These are phyloP conservation scores for Emmonsia crescens DNA, from an alignment of 2,329 filamentous ascomycete species.

Conservation along the genomic window DNA sequence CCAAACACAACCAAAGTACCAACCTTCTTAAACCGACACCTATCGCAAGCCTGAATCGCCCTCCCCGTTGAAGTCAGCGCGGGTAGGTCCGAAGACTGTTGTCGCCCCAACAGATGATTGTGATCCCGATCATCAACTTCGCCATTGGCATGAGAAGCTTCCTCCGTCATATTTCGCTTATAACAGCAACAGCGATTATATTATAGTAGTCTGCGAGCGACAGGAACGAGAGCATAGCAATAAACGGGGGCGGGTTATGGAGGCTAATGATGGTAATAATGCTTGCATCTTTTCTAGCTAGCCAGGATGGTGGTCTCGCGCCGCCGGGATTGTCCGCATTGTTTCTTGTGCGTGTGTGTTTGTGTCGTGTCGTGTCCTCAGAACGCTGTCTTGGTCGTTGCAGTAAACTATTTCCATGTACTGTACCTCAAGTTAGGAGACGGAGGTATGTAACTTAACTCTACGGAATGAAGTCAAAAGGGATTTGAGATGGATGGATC, in stretches of 20 bases:
- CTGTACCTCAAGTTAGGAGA: background rate
- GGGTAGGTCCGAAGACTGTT: background rate
- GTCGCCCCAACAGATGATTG: background rate
- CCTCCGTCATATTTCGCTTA: background rate
- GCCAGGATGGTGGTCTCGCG: background rate
- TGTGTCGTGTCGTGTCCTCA: too few species aligned
- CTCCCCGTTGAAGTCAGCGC: constrained; percentile 9
- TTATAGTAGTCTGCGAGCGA: background rate
- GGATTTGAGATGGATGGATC: too few species aligned
- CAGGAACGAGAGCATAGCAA: background rate
- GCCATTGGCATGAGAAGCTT: background rate
- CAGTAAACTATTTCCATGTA: too few species aligned
- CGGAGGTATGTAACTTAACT: background rate
- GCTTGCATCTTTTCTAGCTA: background rate
- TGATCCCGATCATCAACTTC: background rate
- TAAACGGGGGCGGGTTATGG: background rate
- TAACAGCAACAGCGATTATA: background rate
- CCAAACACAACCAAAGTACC: too few species aligned
- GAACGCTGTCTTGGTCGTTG: too few species aligned
- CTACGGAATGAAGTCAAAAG: background rate
- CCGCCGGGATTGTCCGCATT: background rate
- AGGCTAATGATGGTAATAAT: background rate
- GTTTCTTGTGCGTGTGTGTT: background rate
- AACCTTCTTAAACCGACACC: constrained; percentile 11
- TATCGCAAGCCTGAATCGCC: constrained; percentile 10